A percentile compares a stretch with the other conserved stretches of the same genome.
phyloP scores from a whole-genome alignment of 2,329 filamentous ascomycete species.

The Fusarium citri region DNA sequence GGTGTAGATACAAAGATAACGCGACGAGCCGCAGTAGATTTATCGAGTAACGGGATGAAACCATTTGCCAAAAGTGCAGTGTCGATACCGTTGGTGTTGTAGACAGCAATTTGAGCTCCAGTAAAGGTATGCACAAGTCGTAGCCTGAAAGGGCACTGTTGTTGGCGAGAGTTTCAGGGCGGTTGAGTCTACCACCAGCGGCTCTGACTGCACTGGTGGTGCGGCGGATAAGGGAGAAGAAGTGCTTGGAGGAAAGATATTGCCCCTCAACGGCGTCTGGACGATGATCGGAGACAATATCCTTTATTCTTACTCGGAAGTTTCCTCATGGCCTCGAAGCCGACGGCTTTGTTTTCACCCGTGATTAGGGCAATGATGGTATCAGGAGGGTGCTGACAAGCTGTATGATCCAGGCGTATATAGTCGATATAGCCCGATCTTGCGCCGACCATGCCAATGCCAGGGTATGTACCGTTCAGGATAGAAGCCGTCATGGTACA shows the following conservation, averaged over 20 bases:
- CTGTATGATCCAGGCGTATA: background rate
- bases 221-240: constrained; percentile 26
- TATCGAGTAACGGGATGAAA: constrained; percentile 22
- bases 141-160: constrained; percentile 30
- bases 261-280: constrained; percentile 12
- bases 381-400: background rate
- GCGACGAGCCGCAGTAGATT: constrained; percentile 14
- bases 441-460: background rate
- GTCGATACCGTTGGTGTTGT: constrained; percentile 32
- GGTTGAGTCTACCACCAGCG: constrained; percentile 11
- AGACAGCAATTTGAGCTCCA: constrained; percentile 29
- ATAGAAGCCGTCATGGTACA: background rate
- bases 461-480: background rate
- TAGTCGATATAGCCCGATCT: background rate
- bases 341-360: constrained; percentile 30
- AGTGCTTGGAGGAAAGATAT: constrained; percentile 13
- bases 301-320: constrained; percentile 12
- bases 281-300: constrained; percentile 28
- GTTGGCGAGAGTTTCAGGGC: constrained; percentile 33
- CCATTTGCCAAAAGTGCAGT: constrained; percentile 34
- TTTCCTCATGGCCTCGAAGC: constrained; percentile 26
- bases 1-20: constrained; percentile 35
- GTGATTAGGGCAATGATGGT: constrained; percentile 25
- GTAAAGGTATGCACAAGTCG: constrained; percentile 1
- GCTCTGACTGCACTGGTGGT: constrained; percentile 16